These are phyloP conservation scores for Clavulina sp. DNA, from an alignment of 768 basidiomycete species.

Conservation along the genomic window DNA sequence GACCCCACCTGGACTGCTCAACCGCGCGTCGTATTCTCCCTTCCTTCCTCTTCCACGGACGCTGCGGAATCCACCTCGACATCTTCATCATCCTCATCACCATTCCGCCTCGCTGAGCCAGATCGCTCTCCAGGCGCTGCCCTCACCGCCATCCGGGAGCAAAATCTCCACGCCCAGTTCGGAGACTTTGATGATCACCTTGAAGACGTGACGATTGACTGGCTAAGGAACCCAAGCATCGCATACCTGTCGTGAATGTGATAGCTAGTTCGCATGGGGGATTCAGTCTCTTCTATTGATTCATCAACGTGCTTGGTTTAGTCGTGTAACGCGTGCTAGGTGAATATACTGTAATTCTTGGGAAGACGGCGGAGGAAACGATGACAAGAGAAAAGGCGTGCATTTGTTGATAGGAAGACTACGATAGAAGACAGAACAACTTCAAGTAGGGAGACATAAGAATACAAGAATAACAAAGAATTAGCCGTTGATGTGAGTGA, in stretches of 20 bases:
- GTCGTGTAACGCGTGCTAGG: no score
- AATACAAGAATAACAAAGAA: not conserved
- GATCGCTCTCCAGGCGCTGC: conserved; percentile 33
- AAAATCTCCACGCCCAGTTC: conserved; percentile 36
- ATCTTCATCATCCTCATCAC: conserved; percentile 30
- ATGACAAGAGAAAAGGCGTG: no score
- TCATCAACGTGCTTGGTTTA: no score
- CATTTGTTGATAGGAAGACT: no score
- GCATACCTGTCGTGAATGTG: not conserved
- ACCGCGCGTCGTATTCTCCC: no score
- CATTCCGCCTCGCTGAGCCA: conserved; percentile 30
- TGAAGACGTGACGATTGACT: conserved; percentile 45
- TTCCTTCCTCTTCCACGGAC: conserved; percentile 4
- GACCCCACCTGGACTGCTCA: no score
- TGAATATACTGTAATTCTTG: no score
- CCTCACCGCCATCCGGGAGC: conserved; percentile 31
- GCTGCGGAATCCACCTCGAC: conserved; percentile 9
- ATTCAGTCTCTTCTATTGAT: no score
- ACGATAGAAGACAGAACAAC: not conserved
- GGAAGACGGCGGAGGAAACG: no score
- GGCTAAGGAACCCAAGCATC: conserved; percentile 25
- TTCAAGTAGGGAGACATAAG: not conserved
- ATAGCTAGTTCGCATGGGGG: no score
- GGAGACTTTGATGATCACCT: conserved; percentile 74
- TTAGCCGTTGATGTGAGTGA: no score